phyloP scores from a whole-genome alignment of 176 grass and related monocot species.

The Aegilops sharonensis region DNA sequence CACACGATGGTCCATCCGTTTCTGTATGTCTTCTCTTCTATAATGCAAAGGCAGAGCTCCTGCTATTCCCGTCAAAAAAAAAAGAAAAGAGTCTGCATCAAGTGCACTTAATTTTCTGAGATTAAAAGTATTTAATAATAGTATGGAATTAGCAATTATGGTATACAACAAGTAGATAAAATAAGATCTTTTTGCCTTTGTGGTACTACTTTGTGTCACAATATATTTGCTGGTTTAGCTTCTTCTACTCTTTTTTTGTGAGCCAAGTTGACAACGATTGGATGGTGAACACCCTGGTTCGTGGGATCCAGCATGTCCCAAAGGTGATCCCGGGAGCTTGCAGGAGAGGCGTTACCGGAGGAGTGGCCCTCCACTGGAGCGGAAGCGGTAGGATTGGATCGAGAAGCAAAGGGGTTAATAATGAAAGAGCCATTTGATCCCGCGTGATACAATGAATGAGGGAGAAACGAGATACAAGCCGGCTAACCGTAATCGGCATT shows the following conservation, averaged over 20 bases:
- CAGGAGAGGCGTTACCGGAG: not conserved
- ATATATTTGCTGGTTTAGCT: not conserved
- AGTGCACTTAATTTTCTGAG: not conserved
- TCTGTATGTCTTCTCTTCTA: no score
- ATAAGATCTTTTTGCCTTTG: not conserved
- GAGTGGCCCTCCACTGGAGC: not conserved
- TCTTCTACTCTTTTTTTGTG: not conserved
- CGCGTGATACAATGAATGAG: no score
- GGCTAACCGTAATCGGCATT: no score
- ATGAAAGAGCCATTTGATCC: not conserved
- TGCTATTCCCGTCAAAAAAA: no score
- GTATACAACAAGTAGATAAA: not conserved
- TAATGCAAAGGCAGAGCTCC: no score
- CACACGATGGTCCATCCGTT: no score
- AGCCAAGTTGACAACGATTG: not conserved
- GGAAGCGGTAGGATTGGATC: not conserved
- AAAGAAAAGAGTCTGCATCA: not conserved
- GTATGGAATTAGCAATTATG: not conserved
- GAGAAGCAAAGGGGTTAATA: not conserved
- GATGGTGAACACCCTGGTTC: not conserved
- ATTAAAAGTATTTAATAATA: not conserved
- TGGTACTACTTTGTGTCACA: not conserved
- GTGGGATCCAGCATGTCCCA: not conserved
- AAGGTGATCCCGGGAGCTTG: not conserved
- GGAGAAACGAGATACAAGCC: no score